Percentiles rank a stretch among this genome's conserved stretches.
phyloP scores from a whole-genome alignment of 1,284 basidiomycete genomes.

The Ustilago xerochloae region DNA sequence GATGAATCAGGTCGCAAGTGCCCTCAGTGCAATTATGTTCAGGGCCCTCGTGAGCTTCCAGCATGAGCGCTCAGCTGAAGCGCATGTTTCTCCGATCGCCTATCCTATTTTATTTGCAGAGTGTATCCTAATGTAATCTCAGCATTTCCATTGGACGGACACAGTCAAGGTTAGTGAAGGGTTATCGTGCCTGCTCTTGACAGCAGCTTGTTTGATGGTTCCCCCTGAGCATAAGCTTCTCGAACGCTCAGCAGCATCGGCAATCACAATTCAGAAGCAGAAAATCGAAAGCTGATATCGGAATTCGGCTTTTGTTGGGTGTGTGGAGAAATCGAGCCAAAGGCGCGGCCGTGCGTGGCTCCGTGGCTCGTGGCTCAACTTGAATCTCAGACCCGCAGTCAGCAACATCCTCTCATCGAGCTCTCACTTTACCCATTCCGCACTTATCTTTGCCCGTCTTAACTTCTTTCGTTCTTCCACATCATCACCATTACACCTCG shows the following conservation, averaged over 20 bases:
- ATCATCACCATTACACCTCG: neutral
- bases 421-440: too few species aligned
- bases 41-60: conserved; percentile 39
- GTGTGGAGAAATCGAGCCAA: conserved; percentile 12
- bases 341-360: conserved; percentile 14
- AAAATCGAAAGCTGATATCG: too few species aligned
- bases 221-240: too few species aligned
- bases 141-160: too few species aligned
- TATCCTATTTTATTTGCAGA: neutral
- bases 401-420: neutral
- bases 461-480: neutral
- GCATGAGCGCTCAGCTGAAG: conserved; percentile 15
- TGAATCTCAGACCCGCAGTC: neutral
- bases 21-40: conserved; percentile 35
- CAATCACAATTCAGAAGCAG: too few species aligned
- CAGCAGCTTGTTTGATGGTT: neutral
- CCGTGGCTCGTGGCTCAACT: conserved; percentile 17
- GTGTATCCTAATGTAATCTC: too few species aligned
- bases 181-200: too few species aligned
- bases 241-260: too few species aligned
- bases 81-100: neutral
- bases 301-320: conserved; percentile 1
- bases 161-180: too few species aligned
- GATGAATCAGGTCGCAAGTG: conserved; percentile 55
- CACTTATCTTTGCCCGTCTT: too few species aligned